A percentile compares a stretch with the other conserved stretches of the same genome.
Evolutionary conservation across 2,329 filamentous ascomycete genomes (phyloP).

Genomic region (Cadophora sp.): DNA sequence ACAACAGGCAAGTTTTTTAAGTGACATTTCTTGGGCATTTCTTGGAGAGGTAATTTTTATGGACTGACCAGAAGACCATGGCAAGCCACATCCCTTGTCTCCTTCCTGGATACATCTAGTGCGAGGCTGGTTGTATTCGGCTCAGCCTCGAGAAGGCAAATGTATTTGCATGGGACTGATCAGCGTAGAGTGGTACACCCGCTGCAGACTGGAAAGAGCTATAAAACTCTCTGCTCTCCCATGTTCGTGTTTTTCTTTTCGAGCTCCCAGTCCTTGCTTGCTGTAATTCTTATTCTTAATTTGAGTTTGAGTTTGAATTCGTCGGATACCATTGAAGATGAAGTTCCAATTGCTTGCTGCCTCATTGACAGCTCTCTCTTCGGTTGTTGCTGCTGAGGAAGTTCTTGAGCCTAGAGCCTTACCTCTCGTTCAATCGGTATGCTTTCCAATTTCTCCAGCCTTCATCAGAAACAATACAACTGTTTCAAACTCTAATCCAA

Average conservation of each 20-base stretch:
- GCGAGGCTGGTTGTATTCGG: conserved; percentile 9
- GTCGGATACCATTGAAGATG: neutral
- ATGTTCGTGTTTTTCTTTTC: neutral
- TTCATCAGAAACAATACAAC: neutral
- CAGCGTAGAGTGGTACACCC: neutral
- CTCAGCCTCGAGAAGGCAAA: conserved; percentile 16
- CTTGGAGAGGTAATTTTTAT: neutral
- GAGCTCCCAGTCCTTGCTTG: conserved; percentile 3
- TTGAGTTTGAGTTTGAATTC: conserved; percentile 5
- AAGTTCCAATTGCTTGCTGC: conserved; percentile 13
- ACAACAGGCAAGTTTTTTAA: neutral
- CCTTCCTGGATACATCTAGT: conserved; percentile 11
- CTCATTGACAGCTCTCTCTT: conserved; percentile 6
- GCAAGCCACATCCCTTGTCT: conserved; percentile 14
- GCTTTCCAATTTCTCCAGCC: neutral
- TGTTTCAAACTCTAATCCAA: neutral
- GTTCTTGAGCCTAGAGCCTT: conserved; percentile 18
- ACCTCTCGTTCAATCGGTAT: conserved; percentile 33
- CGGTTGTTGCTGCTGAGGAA: conserved; percentile 4
- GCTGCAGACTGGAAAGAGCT: neutral
- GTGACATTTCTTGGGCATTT: neutral
- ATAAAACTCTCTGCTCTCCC: neutral
- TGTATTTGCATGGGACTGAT: neutral
- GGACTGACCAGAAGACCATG: neutral
- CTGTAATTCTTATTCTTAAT: conserved; percentile 6